phyloP scores from a whole-genome alignment of 2,329 filamentous ascomycete species.

The Periconia sp. region DNA sequence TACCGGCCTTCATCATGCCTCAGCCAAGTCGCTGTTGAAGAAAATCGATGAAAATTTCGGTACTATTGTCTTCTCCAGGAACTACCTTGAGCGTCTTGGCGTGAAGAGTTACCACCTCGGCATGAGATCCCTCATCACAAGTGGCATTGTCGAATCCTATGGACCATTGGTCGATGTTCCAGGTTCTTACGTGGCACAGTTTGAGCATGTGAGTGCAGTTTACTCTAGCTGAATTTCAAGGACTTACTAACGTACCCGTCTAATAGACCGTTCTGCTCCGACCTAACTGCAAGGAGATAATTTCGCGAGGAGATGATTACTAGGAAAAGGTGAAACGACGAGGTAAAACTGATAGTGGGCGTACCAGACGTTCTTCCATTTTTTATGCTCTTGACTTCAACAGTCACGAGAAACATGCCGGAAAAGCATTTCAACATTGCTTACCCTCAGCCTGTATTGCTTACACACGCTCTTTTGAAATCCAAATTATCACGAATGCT shows the following conservation, averaged over 20 bases:
- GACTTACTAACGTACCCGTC: slow-evolving; percentile 16
- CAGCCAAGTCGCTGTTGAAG: slow-evolving; percentile 81
- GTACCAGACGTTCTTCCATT: background rate
- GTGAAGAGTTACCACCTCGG: slow-evolving; percentile 91
- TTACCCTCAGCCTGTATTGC: too few relatives aligned
- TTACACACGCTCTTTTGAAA: too few relatives aligned
- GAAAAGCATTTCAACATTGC: too few relatives aligned
- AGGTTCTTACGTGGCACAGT: slow-evolving; percentile 92
- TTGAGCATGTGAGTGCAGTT: slow-evolving; percentile 78
- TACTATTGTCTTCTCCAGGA: slow-evolving; percentile 84
- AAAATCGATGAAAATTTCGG: slow-evolving; percentile 96
- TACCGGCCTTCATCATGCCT: slow-evolving; percentile 74
- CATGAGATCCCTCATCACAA: slow-evolving; percentile 81
- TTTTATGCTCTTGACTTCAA: slow-evolving; percentile 22
- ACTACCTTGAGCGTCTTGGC: slow-evolving; percentile 86
- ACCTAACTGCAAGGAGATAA: slow-evolving; percentile 75
- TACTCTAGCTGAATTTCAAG: background rate
- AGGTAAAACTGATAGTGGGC: slow-evolving; percentile 6
- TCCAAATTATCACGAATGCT: too few relatives aligned
- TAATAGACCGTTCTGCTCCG: slow-evolving; percentile 39
- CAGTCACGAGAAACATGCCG: slow-evolving; percentile 22
- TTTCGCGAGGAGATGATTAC: slow-evolving; percentile 85
- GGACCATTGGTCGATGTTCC: slow-evolving; percentile 87
- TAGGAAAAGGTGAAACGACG: slow-evolving; percentile 49
- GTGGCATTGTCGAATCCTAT: slow-evolving; percentile 86